phyloP scores from a whole-genome alignment of 2,329 filamentous ascomycete genomes.

The Colletotrichum sp. region DNA sequence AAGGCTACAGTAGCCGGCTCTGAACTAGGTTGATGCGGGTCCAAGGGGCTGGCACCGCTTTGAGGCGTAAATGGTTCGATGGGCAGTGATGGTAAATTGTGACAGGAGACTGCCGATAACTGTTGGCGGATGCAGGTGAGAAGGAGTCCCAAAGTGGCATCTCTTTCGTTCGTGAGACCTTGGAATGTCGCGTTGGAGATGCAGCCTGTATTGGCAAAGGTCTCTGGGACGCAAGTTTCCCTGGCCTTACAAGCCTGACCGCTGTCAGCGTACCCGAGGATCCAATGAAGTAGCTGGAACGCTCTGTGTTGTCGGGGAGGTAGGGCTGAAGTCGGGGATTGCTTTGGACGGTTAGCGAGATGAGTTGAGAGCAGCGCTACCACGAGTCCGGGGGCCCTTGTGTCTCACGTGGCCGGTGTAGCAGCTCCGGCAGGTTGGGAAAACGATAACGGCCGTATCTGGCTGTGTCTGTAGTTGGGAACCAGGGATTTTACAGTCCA shows the following conservation, averaged over 20 bases:
- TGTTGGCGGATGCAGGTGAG: background rate
- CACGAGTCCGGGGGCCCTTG: background rate
- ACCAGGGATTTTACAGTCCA: background rate
- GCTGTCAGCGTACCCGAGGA: background rate
- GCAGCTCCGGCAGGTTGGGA: background rate
- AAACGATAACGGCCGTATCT: background rate
- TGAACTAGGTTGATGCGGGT: background rate
- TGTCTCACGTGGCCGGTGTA: background rate
- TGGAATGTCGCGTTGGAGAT: background rate
- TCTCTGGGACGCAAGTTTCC: background rate
- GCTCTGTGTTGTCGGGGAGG: background rate
- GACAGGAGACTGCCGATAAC: background rate
- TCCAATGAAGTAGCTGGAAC: background rate
- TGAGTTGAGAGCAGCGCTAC: background rate
- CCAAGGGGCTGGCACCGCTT: background rate
- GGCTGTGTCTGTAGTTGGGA: background rate
- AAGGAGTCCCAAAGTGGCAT: background rate
- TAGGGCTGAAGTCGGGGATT: constrained; percentile 5
- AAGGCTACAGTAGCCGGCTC: background rate
- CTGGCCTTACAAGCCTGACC: background rate
- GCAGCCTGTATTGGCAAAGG: background rate
- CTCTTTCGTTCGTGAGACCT: background rate
- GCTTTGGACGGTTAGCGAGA: background rate
- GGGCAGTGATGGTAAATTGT: background rate
- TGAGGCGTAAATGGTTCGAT: background rate